Evolutionary conservation across 192 early-diverging fungal genomes (phyloP).

Genomic region (Allomyces macrogynus): DNA sequence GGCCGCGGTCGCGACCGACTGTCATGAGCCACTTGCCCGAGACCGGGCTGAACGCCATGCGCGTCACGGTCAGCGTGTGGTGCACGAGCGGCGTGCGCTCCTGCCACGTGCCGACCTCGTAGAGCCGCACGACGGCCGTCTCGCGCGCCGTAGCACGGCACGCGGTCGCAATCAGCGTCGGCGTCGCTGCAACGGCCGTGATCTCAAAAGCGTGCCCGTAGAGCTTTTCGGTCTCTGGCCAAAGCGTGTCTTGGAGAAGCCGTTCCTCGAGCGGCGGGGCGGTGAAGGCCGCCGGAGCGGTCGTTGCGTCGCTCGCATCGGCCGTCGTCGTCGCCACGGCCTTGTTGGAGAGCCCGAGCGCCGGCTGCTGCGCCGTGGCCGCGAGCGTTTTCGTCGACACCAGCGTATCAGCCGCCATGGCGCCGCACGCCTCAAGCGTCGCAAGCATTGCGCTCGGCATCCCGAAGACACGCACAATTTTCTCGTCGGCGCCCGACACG

Average conservation of each 20-base stretch:
- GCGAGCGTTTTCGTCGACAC: constrained; percentile 15
- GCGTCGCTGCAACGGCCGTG: constrained; percentile 50
- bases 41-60: constrained; percentile 54
- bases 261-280: constrained; percentile 78
- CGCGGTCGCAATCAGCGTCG: constrained; percentile 45
- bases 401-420: not conserved
- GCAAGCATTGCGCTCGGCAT: constrained; percentile 59
- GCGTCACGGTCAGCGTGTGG: constrained; percentile 71
- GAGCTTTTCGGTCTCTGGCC: constrained; percentile 90
- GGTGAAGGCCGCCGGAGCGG: constrained; percentile 20
- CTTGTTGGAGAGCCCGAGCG: constrained; percentile 89
- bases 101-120: constrained; percentile 12
- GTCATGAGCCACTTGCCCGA: constrained; percentile 45
- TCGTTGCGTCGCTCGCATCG: constrained; percentile 18
- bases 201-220: constrained; percentile 95
- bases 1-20: constrained; percentile 70
- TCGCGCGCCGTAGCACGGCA: constrained; percentile 14
- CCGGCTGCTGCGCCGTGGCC: constrained; percentile 62
- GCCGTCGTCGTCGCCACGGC: constrained; percentile 42
- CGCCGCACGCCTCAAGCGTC: constrained; percentile 19
- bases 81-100: constrained; percentile 23
- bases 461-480: constrained; percentile 77
- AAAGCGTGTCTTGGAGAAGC: constrained; percentile 69
- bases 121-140: constrained; percentile 16
- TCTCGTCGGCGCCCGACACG: constrained; percentile 85